Conservation (phyloP, 2,329 filamentous ascomycete species). For the Aspergillus sp. region DNA sequence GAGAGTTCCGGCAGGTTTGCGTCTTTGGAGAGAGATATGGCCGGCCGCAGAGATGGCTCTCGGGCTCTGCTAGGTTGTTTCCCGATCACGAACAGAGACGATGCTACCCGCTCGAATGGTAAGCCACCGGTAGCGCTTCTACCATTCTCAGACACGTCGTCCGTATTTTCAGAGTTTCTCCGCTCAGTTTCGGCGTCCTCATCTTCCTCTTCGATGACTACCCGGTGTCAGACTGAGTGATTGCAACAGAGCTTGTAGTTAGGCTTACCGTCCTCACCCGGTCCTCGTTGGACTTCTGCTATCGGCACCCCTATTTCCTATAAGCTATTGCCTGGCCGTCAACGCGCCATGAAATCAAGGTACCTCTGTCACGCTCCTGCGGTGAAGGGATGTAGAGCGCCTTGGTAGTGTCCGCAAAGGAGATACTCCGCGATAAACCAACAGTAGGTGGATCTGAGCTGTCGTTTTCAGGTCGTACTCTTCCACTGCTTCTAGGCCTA, state of each 20-base stretch:
- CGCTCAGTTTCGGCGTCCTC: conserved; percentile 12
- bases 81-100: conserved; percentile 17
- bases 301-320: conserved; percentile 25
- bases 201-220: neutral
- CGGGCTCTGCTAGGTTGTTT: conserved; percentile 12
- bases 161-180: neutral
- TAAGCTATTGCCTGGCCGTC: conserved; percentile 3
- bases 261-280: conserved; percentile 15
- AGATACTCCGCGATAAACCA: conserved; percentile 5
- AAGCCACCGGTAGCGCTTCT: neutral
- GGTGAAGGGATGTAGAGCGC: conserved; percentile 32
- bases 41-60: conserved; percentile 17
- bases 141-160: neutral
- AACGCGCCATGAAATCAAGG: neutral
- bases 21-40: conserved; percentile 23
- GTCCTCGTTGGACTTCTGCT: conserved; percentile 26
- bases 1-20: conserved; percentile 46
- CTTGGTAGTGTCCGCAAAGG: conserved; percentile 20
- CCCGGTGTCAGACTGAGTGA: neutral
- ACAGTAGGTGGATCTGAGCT: neutral
- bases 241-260: neutral
- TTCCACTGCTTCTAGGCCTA: neutral
- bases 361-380: conserved; percentile 26
- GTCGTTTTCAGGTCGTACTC: neutral
- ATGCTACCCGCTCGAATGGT: neutral